phyloP scores from a whole-genome alignment of 345 rosid genomes.

The Stellera chamaejasme region DNA sequence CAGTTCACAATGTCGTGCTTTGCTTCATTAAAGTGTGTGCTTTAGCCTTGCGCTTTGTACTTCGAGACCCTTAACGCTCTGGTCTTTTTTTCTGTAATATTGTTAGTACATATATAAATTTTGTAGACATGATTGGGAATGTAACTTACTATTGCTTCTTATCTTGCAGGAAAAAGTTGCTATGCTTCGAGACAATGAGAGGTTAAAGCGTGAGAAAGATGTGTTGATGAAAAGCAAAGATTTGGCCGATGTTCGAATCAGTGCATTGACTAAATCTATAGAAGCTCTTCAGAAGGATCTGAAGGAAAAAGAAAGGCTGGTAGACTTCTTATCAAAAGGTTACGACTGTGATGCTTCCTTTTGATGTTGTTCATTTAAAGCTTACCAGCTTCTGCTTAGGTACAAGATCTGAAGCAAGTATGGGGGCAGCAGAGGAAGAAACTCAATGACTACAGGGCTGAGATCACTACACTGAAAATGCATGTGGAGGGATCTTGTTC shows the following conservation, averaged over 20 bases:
- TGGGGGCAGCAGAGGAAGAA: conserved; percentile 67
- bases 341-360: conserved; percentile 9
- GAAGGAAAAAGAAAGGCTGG: conserved; percentile 82
- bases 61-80: too few relatives aligned
- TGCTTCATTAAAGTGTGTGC: too few relatives aligned
- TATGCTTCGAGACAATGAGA: conserved; percentile 77
- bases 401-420: conserved; percentile 63
- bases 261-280: conserved; percentile 52
- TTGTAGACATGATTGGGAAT: neutral
- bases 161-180: conserved; percentile 79
- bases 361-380: conserved; percentile 17
- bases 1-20: too few relatives aligned
- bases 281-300: conserved; percentile 79
- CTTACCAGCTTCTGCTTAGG: conserved; percentile 35
- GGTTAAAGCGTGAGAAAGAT: conserved; percentile 48
- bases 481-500: conserved; percentile 75
- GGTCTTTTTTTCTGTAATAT: too few relatives aligned
- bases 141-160: conserved; percentile 2
- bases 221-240: conserved; percentile 52
- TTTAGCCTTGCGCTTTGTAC: too few relatives aligned
- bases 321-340: conserved; percentile 20
- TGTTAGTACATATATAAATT: conserved; percentile 6
- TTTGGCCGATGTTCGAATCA: conserved; percentile 58
- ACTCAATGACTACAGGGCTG: conserved; percentile 85
- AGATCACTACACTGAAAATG: conserved; percentile 89